A percentile compares a stretch with the other conserved stretches of the same genome.
Evolutionary conservation across 202 grass and related monocot genomes (phyloP).

Genomic region (Elaeis oleifera): DNA sequence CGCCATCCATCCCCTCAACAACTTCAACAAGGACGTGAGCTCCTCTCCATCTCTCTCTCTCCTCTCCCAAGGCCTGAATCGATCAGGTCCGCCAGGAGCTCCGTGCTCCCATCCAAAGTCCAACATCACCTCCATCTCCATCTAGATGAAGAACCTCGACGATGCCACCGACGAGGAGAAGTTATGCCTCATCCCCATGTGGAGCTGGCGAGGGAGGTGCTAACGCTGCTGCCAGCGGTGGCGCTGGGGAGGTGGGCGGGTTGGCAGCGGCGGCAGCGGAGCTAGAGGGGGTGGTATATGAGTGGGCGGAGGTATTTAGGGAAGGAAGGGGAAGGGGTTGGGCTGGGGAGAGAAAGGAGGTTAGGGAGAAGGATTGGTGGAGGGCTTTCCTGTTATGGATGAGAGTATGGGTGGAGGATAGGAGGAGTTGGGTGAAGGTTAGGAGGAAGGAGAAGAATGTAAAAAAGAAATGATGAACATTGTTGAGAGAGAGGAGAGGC

Average conservation of each 20-base stretch:
- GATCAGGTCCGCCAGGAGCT: slow-evolving; percentile 68
- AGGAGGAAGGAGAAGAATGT: too few relatives aligned
- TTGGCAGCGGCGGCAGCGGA: slow-evolving; percentile 55
- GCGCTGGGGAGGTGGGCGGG: slow-evolving; percentile 58
- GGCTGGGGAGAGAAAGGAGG: too few relatives aligned
- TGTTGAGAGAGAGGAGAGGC: too few relatives aligned
- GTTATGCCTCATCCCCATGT: slow-evolving; percentile 56
- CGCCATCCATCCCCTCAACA: too few relatives aligned
- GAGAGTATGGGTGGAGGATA: too few relatives aligned
- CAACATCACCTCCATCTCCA: slow-evolving; percentile 71
- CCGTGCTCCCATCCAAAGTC: slow-evolving; percentile 54
- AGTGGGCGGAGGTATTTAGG: slow-evolving; percentile 61
- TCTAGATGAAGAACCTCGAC: slow-evolving; percentile 76
- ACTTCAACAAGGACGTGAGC: too few relatives aligned
- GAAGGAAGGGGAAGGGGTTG: too few relatives aligned
- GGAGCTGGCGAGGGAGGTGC: slow-evolving; percentile 60
- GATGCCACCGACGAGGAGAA: slow-evolving; percentile 44
- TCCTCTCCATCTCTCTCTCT: not conserved
- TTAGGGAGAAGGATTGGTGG: too few relatives aligned
- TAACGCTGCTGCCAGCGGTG: slow-evolving; percentile 42
- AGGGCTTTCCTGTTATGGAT: too few relatives aligned
- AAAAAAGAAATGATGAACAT: too few relatives aligned
- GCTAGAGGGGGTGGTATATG: slow-evolving; percentile 82
- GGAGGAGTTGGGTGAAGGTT: too few relatives aligned
- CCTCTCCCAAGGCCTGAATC: slow-evolving; percentile 14